phyloP scores from a whole-genome alignment of 2,329 filamentous ascomycete species.

The Trichoderma polysporum region DNA sequence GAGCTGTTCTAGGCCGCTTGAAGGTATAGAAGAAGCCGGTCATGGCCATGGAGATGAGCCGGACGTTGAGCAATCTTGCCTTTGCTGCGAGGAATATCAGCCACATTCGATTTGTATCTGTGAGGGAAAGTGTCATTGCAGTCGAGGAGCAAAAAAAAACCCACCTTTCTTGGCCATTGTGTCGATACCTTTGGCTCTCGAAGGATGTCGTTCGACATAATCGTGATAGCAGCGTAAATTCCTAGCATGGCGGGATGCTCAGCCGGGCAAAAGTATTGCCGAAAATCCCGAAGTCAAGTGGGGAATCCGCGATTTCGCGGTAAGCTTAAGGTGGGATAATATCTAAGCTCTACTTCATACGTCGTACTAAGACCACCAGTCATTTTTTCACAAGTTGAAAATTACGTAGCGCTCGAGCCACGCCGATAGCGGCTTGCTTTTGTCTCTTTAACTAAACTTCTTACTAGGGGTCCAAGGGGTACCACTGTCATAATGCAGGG shows the following conservation, averaged over 20 bases:
- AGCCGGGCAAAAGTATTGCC: slow-evolving; percentile 24
- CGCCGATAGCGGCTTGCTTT: slow-evolving; percentile 18
- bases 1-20: slow-evolving; percentile 73
- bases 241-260: neutral
- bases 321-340: neutral
- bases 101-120: neutral
- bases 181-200: slow-evolving; percentile 2
- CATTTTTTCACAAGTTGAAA: neutral
- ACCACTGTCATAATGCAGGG: neutral
- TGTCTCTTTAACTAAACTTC: neutral
- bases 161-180: slow-evolving; percentile 32
- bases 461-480: neutral
- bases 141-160: neutral
- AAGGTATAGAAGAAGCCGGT: slow-evolving; percentile 97
- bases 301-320: neutral
- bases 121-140: neutral
- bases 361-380: too few species aligned
- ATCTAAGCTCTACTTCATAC: neutral
- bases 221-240: slow-evolving; percentile 17
- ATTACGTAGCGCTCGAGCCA: slow-evolving; percentile 5
- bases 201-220: slow-evolving; percentile 11
- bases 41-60: slow-evolving; percentile 97
- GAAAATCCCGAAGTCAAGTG: slow-evolving; percentile 7
- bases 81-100: slow-evolving; percentile 59
- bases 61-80: slow-evolving; percentile 88